These are phyloP conservation scores for Trichoderma erinaceum DNA, from an alignment of 495 filamentous ascomycete genomes.

Conservation along the genomic window DNA sequence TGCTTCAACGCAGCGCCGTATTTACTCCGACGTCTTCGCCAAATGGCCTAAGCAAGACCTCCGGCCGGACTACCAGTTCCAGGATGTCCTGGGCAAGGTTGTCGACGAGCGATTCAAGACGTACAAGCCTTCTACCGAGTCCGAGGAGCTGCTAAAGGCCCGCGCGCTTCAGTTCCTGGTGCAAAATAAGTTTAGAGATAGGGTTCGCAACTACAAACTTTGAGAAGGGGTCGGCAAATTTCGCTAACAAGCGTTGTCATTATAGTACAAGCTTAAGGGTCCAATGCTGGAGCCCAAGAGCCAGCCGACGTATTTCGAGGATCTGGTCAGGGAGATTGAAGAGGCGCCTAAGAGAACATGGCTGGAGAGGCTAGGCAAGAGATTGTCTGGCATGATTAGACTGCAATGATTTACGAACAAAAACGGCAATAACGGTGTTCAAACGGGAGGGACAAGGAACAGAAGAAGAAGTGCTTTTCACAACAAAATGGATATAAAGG, in stretches of 20 bases:
- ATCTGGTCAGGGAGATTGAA: slow-evolving; percentile 64
- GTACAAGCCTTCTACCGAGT: slow-evolving; percentile 24
- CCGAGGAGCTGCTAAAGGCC: slow-evolving; percentile 46
- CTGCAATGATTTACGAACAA: slow-evolving; percentile 31
- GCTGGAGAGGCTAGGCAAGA: slow-evolving; percentile 48
- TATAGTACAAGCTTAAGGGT: slow-evolving; percentile 57
- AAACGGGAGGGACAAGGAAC: not conserved
- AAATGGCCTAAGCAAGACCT: slow-evolving; percentile 75
- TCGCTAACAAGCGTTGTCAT: not conserved
- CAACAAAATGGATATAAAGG: not conserved
- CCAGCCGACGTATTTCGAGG: slow-evolving; percentile 70
- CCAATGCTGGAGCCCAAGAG: slow-evolving; percentile 61
- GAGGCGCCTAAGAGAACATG: slow-evolving; percentile 61
- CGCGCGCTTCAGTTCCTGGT: slow-evolving; percentile 72
- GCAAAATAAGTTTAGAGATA: slow-evolving; percentile 63
- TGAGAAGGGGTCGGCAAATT: not conserved
- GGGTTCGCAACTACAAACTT: slow-evolving; percentile 31
- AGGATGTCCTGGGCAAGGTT: slow-evolving; percentile 58
- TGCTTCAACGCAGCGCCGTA: slow-evolving; percentile 6
- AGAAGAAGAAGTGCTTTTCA: not conserved
- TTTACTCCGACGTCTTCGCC: slow-evolving; percentile 56
- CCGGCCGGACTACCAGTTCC: slow-evolving; percentile 71
- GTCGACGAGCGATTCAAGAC: slow-evolving; percentile 52
- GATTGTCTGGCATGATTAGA: slow-evolving; percentile 58
- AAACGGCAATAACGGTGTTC: not conserved